These are phyloP conservation scores for Metahyphopichia silvanorum DNA, from an alignment of 805 yeast species.

Conservation along the genomic window DNA sequence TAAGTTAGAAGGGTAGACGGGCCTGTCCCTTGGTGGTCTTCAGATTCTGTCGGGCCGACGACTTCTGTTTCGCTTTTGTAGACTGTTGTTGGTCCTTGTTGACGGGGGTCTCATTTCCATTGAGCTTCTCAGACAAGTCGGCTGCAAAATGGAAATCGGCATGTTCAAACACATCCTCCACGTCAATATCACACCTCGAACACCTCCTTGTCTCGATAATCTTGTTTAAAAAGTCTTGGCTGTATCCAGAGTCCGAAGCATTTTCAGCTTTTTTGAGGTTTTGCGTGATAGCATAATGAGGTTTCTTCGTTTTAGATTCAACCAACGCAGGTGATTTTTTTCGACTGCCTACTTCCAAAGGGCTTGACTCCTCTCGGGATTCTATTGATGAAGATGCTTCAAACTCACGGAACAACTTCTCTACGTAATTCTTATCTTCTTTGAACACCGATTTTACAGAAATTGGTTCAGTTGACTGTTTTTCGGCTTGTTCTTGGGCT, in stretches of 20 bases:
- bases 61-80: neutral
- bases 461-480: neutral
- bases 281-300: neutral
- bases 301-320: conserved; percentile 1
- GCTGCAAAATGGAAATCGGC: conserved; percentile 53
- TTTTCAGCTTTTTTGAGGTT: neutral
- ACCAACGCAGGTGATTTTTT: too few species aligned
- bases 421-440: conserved; percentile 17
- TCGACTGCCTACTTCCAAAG: too few species aligned
- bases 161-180: conserved; percentile 44
- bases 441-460: too few species aligned
- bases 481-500: neutral
- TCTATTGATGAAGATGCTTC: conserved; percentile 1
- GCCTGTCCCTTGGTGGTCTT: conserved; percentile 2
- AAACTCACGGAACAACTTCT: conserved; percentile 16
- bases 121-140: conserved; percentile 43
- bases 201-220: conserved; percentile 21
- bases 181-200: conserved; percentile 18
- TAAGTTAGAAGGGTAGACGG: conserved; percentile 1
- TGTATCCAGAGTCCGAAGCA: conserved; percentile 1
- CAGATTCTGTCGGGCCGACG: neutral
- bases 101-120: conserved; percentile 9
- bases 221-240: conserved; percentile 11
- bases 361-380: too few species aligned
- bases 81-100: neutral